Evolutionary conservation across 129 eudicot species (phyloP), one percentile per base, ranked within the genome.

Genomic region (Smallanthus sonchifolius): DNA sequence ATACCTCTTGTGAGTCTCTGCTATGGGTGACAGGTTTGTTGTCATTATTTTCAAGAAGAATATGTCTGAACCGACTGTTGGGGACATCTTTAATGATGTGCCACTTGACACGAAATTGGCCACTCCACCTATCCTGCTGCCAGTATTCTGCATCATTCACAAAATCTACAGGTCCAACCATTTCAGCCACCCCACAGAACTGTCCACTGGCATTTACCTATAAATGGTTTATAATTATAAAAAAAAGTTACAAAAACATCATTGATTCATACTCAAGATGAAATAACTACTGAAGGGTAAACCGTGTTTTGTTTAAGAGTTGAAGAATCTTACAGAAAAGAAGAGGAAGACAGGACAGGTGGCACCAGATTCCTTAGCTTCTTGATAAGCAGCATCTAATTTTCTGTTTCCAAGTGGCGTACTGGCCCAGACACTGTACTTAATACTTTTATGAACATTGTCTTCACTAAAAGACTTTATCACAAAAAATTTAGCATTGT

Each of bases 61-160:
- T 92, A 76, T 92, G 96, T 67, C 98, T 88, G 67, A 92, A 92
- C 62, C 82, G 91, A 75, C 92, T 83, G 76, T 92, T 92, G 19
- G 98, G 98, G 0, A 89, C 88, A 74, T 92, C 98, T 63, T 92
- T 92, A 17, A 92, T 79, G 42, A 92, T 83, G 81, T 89, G 96
- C 98, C 98, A 92, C 72, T 84, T 84, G 17, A 92, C 98, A 60
- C 84, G 89, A 65, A 92, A 92, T 86, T 87, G 96, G 13, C 98
- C 98, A 79, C 92, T 92, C 98, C 98, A 92, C 77, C 98, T 84
- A 80, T 92, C 96, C 79, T 89, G 98, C 79, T 89, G 96, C 98
- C 98, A 92, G 75, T 92, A 87, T n/a, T 92, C 87, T 62, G 98
- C 98, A 81, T 89, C 82, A 47, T 82, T 87, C 76, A 84, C 95